Percentiles rank a stretch among this genome's conserved stretches.
Conservation (phyloP, 768 basidiomycete genomes). For the Lactarius pseudohatsudake region DNA sequence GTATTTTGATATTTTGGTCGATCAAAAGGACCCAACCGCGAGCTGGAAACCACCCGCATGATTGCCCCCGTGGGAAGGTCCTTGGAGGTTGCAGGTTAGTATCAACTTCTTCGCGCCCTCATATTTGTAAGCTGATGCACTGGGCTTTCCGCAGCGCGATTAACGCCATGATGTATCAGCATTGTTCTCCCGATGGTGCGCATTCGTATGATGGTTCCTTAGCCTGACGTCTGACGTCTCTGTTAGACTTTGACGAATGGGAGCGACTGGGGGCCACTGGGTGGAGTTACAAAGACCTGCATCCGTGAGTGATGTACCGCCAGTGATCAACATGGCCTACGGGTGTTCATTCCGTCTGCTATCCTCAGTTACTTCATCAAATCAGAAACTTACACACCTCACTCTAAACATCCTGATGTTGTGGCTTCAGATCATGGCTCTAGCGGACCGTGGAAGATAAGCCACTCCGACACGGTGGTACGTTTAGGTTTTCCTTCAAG, state of each 20-base stretch:
- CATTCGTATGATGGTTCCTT: not conserved
- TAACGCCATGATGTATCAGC: constrained; percentile 26
- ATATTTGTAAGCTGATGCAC: not conserved
- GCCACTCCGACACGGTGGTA: constrained; percentile 9
- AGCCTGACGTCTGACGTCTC: not conserved
- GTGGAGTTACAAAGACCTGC: constrained; percentile 30
- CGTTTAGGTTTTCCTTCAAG: not conserved
- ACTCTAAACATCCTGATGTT: constrained; percentile 17
- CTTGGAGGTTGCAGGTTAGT: constrained; percentile 23
- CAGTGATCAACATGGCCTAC: not conserved
- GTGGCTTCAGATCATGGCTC: constrained; percentile 18
- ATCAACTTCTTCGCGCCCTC: not conserved
- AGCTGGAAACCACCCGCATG: constrained; percentile 16
- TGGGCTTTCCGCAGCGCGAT: constrained; percentile 15
- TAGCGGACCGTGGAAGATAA: constrained; percentile 20
- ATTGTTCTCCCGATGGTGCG: constrained; percentile 25
- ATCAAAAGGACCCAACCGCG: constrained; percentile 15
- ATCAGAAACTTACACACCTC: constrained; percentile 22
- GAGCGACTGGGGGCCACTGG: constrained; percentile 29
- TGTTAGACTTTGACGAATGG: constrained; percentile 30
- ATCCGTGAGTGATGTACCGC: constrained; percentile 23
- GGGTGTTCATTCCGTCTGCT: not conserved
- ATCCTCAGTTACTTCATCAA: constrained; percentile 25
- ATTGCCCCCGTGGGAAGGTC: constrained; percentile 24
- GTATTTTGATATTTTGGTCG: not conserved